Conservation (phyloP, 139 green algal genomes). For the Chlamydomonas eustigma region DNA sequence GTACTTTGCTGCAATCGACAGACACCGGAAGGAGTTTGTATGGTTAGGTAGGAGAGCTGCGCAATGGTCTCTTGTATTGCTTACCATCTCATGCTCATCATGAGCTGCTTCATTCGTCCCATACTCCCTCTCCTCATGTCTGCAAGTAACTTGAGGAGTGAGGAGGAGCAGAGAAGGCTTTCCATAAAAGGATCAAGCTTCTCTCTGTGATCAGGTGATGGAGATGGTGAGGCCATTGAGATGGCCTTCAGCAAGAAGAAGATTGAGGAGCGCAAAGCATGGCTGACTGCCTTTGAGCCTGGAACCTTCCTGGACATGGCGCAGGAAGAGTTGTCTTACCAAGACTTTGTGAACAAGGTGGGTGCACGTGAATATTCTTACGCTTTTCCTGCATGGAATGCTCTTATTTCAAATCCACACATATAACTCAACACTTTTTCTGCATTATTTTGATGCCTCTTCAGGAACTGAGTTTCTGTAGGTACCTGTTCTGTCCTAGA, state of each 20-base stretch:
- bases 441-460: background rate
- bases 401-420: too few species aligned
- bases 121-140: too few species aligned
- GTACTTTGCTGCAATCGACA: conserved; percentile 89
- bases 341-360: conserved; percentile 93
- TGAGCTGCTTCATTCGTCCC: too few species aligned
- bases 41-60: conserved; percentile 76
- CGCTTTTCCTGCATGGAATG: too few species aligned
- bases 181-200: too few species aligned
- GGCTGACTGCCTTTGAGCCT: conserved; percentile 75
- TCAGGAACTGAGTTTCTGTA: background rate
- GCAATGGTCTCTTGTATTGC: too few species aligned
- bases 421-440: background rate
- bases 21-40: conserved; percentile 85
- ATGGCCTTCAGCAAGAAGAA: conserved; percentile 99
- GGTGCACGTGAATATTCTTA: too few species aligned
- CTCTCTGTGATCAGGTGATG: conserved; percentile 60
- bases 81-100: too few species aligned
- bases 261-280: conserved; percentile 95
- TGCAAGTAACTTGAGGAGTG: too few species aligned
- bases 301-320: conserved; percentile 94
- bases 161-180: too few species aligned
- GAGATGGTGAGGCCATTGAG: conserved; percentile 82
- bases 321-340: conserved; percentile 78
- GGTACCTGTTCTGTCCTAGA: too few species aligned